Conservation (phyloP, 148 eudicot genomes). For the Arbutus unedo region DNA sequence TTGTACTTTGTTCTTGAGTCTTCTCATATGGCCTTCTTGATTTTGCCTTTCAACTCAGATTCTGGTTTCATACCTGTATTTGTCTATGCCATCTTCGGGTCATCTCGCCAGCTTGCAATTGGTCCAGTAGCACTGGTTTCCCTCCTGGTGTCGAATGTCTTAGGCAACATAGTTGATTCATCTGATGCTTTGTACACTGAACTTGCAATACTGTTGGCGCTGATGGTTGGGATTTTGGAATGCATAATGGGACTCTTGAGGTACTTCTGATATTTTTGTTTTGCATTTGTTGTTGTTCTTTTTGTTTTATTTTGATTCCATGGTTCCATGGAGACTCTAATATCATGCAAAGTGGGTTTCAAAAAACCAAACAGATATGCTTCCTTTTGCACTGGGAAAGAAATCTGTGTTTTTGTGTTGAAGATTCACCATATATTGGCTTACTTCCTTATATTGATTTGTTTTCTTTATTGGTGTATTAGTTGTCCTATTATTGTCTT, state of each 20-base stretch:
- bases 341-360: not conserved
- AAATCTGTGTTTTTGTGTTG: not conserved
- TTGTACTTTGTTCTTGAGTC: not conserved
- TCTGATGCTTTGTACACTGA: slow-evolving; percentile 79
- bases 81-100: slow-evolving; percentile 91
- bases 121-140: slow-evolving; percentile 99
- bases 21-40: not conserved
- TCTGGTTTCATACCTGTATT: slow-evolving; percentile 88
- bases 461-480: no score
- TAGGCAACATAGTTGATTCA: slow-evolving; percentile 67
- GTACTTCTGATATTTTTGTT: slow-evolving; percentile 34
- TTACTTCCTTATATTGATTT: no score
- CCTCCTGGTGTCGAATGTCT: slow-evolving; percentile 81
- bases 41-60: slow-evolving; percentile 49
- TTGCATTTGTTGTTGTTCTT: slow-evolving; percentile 5
- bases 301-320: not conserved
- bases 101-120: slow-evolving; percentile 97
- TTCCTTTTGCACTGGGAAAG: not conserved
- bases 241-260: slow-evolving; percentile 92
- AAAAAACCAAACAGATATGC: not conserved
- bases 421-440: no score
- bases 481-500: no score
- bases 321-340: not conserved
- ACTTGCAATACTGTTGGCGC: slow-evolving; percentile 89
- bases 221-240: slow-evolving; percentile 93